Percentiles rank a stretch among this genome's conserved stretches.
phyloP scores from a whole-genome alignment of 768 basidiomycete species.

The Kwoniella pini region DNA sequence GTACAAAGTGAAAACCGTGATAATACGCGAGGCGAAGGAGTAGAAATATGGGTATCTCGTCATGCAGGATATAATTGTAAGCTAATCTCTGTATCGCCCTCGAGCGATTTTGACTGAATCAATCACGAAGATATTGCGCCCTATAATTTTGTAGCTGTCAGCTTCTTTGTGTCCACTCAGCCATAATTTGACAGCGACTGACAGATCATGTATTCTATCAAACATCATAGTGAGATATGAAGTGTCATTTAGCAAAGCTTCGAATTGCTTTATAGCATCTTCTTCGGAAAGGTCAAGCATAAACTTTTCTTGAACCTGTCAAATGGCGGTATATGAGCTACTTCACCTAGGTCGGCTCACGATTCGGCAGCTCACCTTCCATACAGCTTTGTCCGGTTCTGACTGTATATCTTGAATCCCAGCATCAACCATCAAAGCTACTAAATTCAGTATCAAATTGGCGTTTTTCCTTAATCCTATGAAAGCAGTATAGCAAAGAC shows the following conservation, averaged over 20 bases:
- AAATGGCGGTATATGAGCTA: conserved; percentile 34
- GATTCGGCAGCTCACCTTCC: conserved; percentile 54
- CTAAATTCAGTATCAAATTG: conserved; percentile 93
- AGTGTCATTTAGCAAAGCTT: conserved; percentile 87
- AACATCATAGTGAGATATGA: conserved; percentile 90
- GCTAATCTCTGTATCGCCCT: no score
- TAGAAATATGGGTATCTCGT: background rate
- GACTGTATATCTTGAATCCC: conserved; percentile 96
- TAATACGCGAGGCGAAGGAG: no score
- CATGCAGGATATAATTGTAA: conserved; percentile 23
- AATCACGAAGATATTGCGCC: conserved; percentile 49
- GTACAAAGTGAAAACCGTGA: no score
- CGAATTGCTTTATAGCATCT: conserved; percentile 96
- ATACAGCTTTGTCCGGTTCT: conserved; percentile 59
- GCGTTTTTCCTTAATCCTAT: conserved; percentile 93
- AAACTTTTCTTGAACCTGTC: conserved; percentile 93
- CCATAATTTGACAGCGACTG: conserved; percentile 16
- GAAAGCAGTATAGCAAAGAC: conserved; percentile 96
- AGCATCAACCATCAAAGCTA: conserved; percentile 95
- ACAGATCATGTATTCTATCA: conserved; percentile 75
- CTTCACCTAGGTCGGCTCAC: conserved; percentile 34
- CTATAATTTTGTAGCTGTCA: conserved; percentile 10
- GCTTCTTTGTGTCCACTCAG: no score
- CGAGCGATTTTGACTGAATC: background rate
- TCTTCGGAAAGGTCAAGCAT: conserved; percentile 90